These are phyloP conservation scores for Cytospora schulzeri DNA, from an alignment of 2,329 filamentous ascomycete species.

Conservation along the genomic window DNA sequence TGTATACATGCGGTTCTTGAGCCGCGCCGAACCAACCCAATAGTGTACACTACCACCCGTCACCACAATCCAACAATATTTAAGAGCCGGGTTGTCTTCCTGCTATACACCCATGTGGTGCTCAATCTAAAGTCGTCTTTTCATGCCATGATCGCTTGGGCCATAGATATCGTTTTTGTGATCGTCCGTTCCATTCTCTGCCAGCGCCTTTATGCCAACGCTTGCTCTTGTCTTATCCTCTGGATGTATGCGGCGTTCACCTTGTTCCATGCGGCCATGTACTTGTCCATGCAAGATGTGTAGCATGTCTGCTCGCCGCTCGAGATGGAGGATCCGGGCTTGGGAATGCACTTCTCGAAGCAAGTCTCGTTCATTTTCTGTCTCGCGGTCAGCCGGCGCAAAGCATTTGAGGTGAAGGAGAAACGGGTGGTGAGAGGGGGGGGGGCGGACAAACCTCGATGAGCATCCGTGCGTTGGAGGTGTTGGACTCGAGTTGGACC, in stretches of 20 bases:
- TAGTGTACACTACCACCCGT: not conserved
- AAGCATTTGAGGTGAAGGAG: too few species aligned
- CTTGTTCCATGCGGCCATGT: conserved; percentile 78
- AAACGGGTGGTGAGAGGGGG: not conserved
- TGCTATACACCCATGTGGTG: not conserved
- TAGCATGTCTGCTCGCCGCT: conserved; percentile 71
- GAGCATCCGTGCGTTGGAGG: conserved; percentile 68
- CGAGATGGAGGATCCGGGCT: conserved; percentile 67
- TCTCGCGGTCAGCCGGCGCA: conserved; percentile 17
- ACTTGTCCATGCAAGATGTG: conserved; percentile 81
- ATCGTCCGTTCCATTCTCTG: not conserved
- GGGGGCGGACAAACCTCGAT: conserved; percentile 60
- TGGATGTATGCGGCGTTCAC: conserved; percentile 70
- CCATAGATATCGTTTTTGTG: not conserved
- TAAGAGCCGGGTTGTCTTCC: not conserved
- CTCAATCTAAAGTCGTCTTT: not conserved
- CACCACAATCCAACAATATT: not conserved
- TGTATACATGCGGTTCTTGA: not conserved
- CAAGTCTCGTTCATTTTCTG: conserved; percentile 82
- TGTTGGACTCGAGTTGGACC: conserved; percentile 64
- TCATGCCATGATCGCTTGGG: not conserved
- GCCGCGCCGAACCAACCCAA: not conserved
- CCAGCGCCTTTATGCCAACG: not conserved
- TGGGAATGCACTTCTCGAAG: conserved; percentile 75
- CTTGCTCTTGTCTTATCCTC: conserved; percentile 60